Conservation (phyloP, 768 basidiomycete species). For the Phaeolepiota aurea region DNA sequence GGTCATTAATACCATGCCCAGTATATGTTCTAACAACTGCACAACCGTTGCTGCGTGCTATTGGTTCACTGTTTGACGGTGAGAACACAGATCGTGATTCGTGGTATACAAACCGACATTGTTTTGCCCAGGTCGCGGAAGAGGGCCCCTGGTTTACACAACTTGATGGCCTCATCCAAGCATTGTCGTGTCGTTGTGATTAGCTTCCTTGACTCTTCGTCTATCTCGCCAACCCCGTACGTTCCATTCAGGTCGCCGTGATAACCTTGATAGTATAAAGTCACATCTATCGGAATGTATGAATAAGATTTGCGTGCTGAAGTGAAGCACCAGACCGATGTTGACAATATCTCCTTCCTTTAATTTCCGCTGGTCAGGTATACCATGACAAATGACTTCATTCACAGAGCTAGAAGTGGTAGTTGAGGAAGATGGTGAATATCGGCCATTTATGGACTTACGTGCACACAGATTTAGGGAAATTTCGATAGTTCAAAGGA, state of each 20-base stretch:
- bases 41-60: conserved; percentile 78
- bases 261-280: conserved; percentile 76
- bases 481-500: conserved; percentile 84
- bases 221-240: conserved; percentile 82
- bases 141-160: conserved; percentile 89
- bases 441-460: conserved; percentile 30
- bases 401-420: conserved; percentile 64
- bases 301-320: no score
- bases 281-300: conserved; percentile 51
- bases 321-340: conserved; percentile 53
- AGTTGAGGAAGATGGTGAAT: conserved; percentile 1
- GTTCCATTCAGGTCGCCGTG: conserved; percentile 93
- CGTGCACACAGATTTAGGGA: conserved; percentile 97
- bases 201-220: conserved; percentile 76
- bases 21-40: conserved; percentile 89
- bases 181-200: conserved; percentile 77
- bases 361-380: conserved; percentile 78
- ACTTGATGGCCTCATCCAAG: conserved; percentile 82
- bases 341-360: conserved; percentile 95
- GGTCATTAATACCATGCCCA: conserved; percentile 82
- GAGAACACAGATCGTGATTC: background rate
- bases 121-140: conserved; percentile 83
- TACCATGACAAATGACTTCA: conserved; percentile 96
- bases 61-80: conserved; percentile 74
- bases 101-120: conserved; percentile 52